phyloP scores from a whole-genome alignment of 371 early-diverging fungal species.

The Apophysomyces elegans region DNA sequence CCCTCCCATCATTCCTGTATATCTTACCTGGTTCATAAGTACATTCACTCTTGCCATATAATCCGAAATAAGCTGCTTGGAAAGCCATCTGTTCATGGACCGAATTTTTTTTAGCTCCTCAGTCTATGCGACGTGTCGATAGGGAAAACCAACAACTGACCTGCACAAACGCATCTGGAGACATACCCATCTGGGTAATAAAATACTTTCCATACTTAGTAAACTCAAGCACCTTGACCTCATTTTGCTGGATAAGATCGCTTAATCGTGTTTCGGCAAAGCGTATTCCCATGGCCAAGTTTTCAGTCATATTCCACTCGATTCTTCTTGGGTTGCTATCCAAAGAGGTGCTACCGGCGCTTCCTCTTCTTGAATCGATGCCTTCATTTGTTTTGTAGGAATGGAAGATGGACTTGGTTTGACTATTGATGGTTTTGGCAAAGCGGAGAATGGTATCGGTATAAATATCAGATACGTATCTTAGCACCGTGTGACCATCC shows the following conservation, averaged over 20 bases:
- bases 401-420: constrained; percentile 59
- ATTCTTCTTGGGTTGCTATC: constrained; percentile 57
- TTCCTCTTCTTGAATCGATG: constrained; percentile 28
- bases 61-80: constrained; percentile 91
- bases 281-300: constrained; percentile 49
- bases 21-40: constrained; percentile 77
- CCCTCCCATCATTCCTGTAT: too few relatives aligned
- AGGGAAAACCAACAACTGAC: constrained; percentile 23
- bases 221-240: constrained; percentile 68
- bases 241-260: constrained; percentile 64
- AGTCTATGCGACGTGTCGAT: too few relatives aligned
- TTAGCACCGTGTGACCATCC: constrained; percentile 63
- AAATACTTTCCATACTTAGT: constrained; percentile 72
- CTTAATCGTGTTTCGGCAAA: constrained; percentile 59
- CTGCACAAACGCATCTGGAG: constrained; percentile 81
- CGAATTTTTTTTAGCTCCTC: too few relatives aligned
- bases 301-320: constrained; percentile 58
- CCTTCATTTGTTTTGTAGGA: constrained; percentile 27
- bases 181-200: constrained; percentile 72
- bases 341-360: constrained; percentile 31
- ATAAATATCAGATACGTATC: constrained; percentile 63
- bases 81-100: constrained; percentile 78
- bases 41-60: constrained; percentile 73
- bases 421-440: constrained; percentile 60
- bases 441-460: constrained; percentile 63